These are phyloP conservation scores for Didymosphaeria variabile DNA, from an alignment of 2,329 filamentous ascomycete species.

Conservation along the genomic window DNA sequence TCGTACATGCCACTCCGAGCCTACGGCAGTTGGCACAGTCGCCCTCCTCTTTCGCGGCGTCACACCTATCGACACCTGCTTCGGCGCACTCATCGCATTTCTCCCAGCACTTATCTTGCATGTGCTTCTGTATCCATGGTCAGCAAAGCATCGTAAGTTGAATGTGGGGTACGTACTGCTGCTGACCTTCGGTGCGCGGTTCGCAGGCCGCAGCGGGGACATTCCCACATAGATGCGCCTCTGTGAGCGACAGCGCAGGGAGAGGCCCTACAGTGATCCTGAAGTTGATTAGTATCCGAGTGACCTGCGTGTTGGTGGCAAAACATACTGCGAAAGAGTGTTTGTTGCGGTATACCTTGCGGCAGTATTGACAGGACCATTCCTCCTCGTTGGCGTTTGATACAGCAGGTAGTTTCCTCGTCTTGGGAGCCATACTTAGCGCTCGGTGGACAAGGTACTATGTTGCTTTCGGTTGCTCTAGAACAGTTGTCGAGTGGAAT, in stretches of 20 bases:
- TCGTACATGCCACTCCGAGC: neutral
- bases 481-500: neutral
- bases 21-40: neutral
- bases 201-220: neutral
- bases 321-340: neutral
- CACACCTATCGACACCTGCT: neutral
- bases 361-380: neutral
- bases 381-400: neutral
- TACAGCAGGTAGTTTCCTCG: neutral
- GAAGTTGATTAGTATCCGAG: neutral
- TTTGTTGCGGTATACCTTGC: neutral
- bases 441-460: neutral
- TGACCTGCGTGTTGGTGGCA: neutral
- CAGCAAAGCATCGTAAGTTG: neutral
- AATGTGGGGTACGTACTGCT: neutral
- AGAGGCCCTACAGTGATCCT: neutral
- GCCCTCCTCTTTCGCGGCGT: neutral
- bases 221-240: neutral
- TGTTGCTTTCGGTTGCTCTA: neutral
- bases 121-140: neutral
- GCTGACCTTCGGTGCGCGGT: neutral
- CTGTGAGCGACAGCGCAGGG: neutral
- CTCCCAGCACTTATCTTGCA: neutral
- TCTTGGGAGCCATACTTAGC: neutral
- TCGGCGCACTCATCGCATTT: neutral